Conservation (phyloP, 345 rosid genomes). For the Firmiana major region DNA sequence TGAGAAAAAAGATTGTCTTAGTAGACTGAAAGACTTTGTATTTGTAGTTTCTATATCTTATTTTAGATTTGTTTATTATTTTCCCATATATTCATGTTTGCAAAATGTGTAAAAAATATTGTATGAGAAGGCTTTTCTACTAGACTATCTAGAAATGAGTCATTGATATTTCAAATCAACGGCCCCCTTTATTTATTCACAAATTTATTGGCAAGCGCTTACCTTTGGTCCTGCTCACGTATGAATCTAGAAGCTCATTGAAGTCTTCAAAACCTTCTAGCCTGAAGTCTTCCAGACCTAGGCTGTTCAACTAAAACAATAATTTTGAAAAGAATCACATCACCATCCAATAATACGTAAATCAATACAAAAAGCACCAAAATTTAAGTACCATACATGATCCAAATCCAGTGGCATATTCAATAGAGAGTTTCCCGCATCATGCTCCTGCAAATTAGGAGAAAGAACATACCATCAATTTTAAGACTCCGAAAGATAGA, state of each 20-base stretch:
- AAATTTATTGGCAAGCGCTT: neutral
- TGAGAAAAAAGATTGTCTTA: neutral
- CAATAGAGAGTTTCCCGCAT: rapidly evolving
- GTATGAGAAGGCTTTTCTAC: neutral
- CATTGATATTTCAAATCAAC: neutral
- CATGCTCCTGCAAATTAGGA: neutral
- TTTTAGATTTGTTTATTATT: neutral
- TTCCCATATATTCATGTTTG: neutral
- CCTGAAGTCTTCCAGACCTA: neutral
- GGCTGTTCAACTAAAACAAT: neutral
- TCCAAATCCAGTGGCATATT: neutral
- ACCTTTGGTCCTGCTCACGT: neutral
- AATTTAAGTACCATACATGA: neutral
- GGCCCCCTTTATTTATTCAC: neutral
- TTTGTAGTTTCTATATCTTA: neutral
- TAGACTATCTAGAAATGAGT: neutral
- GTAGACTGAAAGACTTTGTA: no score
- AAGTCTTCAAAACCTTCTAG: no score
- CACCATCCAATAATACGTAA: neutral
- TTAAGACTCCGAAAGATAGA: neutral
- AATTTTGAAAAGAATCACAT: neutral
- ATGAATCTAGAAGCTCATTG: rapidly evolving
- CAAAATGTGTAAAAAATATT: neutral
- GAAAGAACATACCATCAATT: neutral
- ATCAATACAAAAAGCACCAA: neutral